Percentiles rank a stretch among this genome's conserved stretches.
Conservation (phyloP, 2,329 filamentous ascomycete genomes). For the Sphaerostilbella broomeana region DNA sequence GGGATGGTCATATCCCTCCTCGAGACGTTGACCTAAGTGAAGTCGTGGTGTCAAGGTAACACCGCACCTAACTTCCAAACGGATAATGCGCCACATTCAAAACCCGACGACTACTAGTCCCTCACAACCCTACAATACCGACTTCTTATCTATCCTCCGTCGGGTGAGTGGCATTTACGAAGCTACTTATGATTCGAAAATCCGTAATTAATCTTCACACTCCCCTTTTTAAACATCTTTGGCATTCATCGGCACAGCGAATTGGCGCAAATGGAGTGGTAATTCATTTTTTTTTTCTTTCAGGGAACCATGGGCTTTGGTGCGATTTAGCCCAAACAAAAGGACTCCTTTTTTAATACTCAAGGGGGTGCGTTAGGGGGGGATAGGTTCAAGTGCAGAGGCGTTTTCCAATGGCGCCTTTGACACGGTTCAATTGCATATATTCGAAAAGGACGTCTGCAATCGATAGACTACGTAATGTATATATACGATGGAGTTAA, state of each 20-base stretch:
- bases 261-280: constrained; percentile 28
- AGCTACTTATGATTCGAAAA: constrained; percentile 23
- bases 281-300: constrained; percentile 21
- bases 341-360: constrained; percentile 18
- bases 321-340: constrained; percentile 23
- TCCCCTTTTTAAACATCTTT: constrained; percentile 30
- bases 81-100: constrained; percentile 4
- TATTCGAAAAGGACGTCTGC: constrained; percentile 21
- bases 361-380: constrained; percentile 21
- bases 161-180: constrained; percentile 14
- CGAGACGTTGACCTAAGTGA: constrained; percentile 41
- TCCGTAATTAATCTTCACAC: constrained; percentile 24
- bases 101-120: too few relatives aligned
- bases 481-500: constrained; percentile 32
- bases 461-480: constrained; percentile 35
- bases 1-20: constrained; percentile 31
- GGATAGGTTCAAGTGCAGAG: too few relatives aligned
- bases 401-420: constrained; percentile 12
- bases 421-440: constrained; percentile 22
- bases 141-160: constrained; percentile 14
- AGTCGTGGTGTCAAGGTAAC: constrained; percentile 36
- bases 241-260: constrained; percentile 37
- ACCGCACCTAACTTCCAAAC: constrained; percentile 2
- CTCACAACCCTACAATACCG: constrained; percentile 12
- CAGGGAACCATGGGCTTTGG: constrained; percentile 21